phyloP scores from a whole-genome alignment of 768 basidiomycete species.

The Trametes cubensis region DNA sequence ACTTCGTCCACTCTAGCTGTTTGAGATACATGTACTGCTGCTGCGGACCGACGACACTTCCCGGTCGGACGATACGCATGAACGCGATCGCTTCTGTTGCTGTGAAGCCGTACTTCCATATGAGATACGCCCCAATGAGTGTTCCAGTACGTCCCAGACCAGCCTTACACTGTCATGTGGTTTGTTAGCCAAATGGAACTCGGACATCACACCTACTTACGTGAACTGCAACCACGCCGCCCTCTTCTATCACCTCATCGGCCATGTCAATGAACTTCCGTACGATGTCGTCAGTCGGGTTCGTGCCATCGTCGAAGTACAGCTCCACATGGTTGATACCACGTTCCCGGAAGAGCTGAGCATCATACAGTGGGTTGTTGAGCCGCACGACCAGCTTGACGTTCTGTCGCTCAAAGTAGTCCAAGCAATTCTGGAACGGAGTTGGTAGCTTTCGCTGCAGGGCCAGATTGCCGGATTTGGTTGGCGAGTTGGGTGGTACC shows the following conservation, averaged over 20 bases:
- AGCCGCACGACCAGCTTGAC: conserved; percentile 92
- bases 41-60: conserved; percentile 89
- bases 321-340: conserved; percentile 90
- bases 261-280: conserved; percentile 87
- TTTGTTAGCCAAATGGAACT: conserved; percentile 16
- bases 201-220: conserved; percentile 47
- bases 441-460: conserved; percentile 77
- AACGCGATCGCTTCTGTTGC: conserved; percentile 95
- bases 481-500: conserved; percentile 25
- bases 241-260: conserved; percentile 73
- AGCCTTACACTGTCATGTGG: conserved; percentile 77
- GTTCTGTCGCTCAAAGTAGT: conserved; percentile 86
- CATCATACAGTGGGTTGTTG: conserved; percentile 92
- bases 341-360: conserved; percentile 74
- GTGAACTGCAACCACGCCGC: conserved; percentile 87
- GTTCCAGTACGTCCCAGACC: conserved; percentile 96
- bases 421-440: conserved; percentile 87
- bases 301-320: conserved; percentile 98
- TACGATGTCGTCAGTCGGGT: conserved; percentile 94
- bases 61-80: conserved; percentile 97
- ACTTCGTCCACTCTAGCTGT: conserved; percentile 91
- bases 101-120: conserved; percentile 98
- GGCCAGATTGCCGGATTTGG: conserved; percentile 45
- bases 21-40: conserved; percentile 96
- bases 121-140: conserved; percentile 95